phyloP scores from a whole-genome alignment of 2,329 filamentous ascomycete species.

The Fusarium sp. region DNA sequence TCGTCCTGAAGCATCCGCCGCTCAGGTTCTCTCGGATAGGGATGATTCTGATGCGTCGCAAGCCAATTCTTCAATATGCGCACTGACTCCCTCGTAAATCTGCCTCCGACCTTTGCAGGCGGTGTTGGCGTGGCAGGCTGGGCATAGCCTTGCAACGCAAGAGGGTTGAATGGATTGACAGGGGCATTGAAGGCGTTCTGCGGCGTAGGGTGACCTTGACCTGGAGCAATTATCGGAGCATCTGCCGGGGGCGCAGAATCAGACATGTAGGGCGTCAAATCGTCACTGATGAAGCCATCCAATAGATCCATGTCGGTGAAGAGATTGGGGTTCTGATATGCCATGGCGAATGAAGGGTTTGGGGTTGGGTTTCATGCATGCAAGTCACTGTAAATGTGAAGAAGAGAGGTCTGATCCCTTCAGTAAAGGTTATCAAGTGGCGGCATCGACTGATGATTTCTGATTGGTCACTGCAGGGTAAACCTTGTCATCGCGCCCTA shows the following conservation, averaged over 20 bases:
- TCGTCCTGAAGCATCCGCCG: constrained; percentile 79
- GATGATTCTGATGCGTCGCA: constrained; percentile 78
- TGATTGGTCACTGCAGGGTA: constrained; percentile 24
- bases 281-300: constrained; percentile 36
- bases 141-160: neutral
- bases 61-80: constrained; percentile 86
- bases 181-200: constrained; percentile 9
- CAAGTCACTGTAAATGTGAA: constrained; percentile 27
- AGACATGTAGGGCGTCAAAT: constrained; percentile 25
- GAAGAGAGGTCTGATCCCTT: constrained; percentile 18
- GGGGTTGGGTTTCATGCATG: constrained; percentile 19
- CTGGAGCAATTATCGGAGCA: neutral
- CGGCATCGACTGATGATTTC: neutral
- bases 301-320: constrained; percentile 37
- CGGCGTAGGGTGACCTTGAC: neutral
- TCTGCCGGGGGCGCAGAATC: constrained; percentile 19
- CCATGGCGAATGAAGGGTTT: constrained; percentile 11
- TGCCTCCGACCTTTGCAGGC: constrained; percentile 40
- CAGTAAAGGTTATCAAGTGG: constrained; percentile 23
- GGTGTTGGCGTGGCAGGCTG: neutral
- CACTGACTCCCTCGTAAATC: constrained; percentile 78
- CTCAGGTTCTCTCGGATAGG: constrained; percentile 86
- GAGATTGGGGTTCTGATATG: constrained; percentile 12
- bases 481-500: constrained; percentile 45
- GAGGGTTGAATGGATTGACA: neutral